Base-by-base conservation (phyloP, 1,284 basidiomycete genomes). In the Tylopilus orsonianus region DNA sequence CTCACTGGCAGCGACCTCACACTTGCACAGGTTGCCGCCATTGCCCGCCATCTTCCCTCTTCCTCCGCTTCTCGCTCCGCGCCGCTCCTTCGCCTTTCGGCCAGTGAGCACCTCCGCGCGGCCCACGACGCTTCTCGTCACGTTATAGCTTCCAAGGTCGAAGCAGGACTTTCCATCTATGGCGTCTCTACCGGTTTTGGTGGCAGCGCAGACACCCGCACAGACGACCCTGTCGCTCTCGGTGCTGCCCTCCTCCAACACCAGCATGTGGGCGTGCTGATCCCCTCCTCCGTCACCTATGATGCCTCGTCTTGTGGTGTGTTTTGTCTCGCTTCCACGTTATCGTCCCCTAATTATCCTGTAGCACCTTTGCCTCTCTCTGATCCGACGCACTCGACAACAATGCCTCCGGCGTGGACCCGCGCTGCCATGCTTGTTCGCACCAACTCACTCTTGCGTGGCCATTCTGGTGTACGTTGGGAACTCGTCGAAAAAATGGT, bases 391-490 rank as follows among this genome's bases (percentile, higher is more conserved):
- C 69, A 76, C n/a, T 79, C 80, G 19, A 79, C 80, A 41, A 81
- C 77, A 52, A 91, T 93, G 87, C 92, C 92, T n/a, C 85, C 90
- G 54, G 73, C 89, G 7, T 93, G 91, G 87, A 90, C 92, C n/a
- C 83, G 90, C 42, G 92, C 87, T 13, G 90, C 92, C 1, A 91
- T 94, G 57, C 71, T 92, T 8, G 78, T 95, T 54, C 85, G 92
- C 56, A 85, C 90, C 74, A 94, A 93, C 71, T 91, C 88, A 2
- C 79, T 93, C 44, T 80, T 91, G 46, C 82, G 90, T n/a, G 91
- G 90, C 0, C 92, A 94, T 69, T 92, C 88, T 29, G 92, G 88
- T 39, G 85, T 94, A 8, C 79, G 91, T 19, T 86, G 85, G 78
- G 81, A 86, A 55, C 79, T 94, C 32, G 79, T 94, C 48, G 78